These are phyloP conservation scores for Ustilago cynodontis DNA, from an alignment of 1,284 basidiomycete genomes.

Conservation along the genomic window DNA sequence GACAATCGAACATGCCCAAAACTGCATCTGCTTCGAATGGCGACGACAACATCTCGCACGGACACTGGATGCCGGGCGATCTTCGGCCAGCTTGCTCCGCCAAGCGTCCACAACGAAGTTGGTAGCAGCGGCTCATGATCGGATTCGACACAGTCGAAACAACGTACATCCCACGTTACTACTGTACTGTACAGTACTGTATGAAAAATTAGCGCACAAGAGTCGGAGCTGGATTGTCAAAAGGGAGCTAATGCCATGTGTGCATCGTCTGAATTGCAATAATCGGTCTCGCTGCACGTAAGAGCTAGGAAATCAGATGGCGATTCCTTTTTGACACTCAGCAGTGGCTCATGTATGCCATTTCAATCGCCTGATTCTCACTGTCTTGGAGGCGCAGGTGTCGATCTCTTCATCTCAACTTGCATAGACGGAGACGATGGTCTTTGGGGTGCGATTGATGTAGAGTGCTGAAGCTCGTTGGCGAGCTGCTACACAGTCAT, in stretches of 20 bases:
- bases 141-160: no score
- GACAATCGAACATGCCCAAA: background rate
- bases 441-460: no score
- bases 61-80: background rate
- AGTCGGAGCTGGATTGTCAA: background rate
- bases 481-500: no score
- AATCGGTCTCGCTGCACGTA: background rate
- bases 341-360: background rate
- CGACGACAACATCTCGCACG: background rate
- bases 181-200: background rate
- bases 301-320: background rate
- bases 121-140: background rate
- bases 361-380: conserved; percentile 5
- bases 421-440: background rate
- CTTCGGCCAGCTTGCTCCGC: background rate
- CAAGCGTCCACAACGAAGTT: background rate
- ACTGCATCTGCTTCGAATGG: background rate
- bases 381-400: background rate
- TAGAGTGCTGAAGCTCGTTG: background rate
- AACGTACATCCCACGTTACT: background rate
- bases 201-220: background rate
- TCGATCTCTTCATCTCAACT: background rate
- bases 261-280: conserved; percentile 3
- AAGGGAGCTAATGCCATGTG: conserved; percentile 3
- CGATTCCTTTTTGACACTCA: background rate